These are phyloP conservation scores for Plectranthus barbatus DNA, from an alignment of 257 asterid genomes.

Conservation along the genomic window DNA sequence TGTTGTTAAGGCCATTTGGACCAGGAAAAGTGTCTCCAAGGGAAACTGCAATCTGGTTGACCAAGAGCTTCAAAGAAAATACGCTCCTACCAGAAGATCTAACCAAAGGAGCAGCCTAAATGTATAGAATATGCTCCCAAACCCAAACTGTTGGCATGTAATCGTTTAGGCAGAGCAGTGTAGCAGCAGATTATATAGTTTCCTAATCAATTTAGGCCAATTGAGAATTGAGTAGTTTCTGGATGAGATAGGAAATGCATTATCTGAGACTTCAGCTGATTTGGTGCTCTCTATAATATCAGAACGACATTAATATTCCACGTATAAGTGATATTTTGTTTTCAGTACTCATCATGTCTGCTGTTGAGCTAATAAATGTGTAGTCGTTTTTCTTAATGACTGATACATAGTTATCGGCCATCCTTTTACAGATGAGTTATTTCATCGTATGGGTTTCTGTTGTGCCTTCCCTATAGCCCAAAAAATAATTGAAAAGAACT, in stretches of 20 bases:
- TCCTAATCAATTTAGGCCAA: conserved; percentile 17
- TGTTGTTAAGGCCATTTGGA: conserved; percentile 73
- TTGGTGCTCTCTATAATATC: conserved; percentile 16
- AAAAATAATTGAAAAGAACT: background rate
- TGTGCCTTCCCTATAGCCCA: background rate
- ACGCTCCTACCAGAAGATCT: conserved; percentile 41
- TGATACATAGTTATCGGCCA: background rate
- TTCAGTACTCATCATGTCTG: conserved; percentile 13
- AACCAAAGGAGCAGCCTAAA: conserved; percentile 13
- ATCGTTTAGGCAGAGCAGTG: conserved; percentile 25
- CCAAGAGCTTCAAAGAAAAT: conserved; percentile 81
- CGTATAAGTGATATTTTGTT: background rate
- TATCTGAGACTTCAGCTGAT: conserved; percentile 21
- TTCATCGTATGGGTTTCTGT: background rate
- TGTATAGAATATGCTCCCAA: conserved; percentile 18
- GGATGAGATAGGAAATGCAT: conserved; percentile 16
- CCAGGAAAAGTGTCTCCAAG: conserved; percentile 84
- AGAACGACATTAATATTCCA: conserved; percentile 12
- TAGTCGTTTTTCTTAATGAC: no score
- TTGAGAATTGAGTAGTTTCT: conserved; percentile 17
- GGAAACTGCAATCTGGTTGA: conserved; percentile 92
- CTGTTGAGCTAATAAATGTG: no score
- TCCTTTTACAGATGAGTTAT: background rate
- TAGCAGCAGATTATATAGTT: conserved; percentile 26
- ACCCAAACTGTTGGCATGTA: conserved; percentile 18